These are phyloP conservation scores for Senna tora DNA, from an alignment of 306 rosid species.

Conservation along the genomic window DNA sequence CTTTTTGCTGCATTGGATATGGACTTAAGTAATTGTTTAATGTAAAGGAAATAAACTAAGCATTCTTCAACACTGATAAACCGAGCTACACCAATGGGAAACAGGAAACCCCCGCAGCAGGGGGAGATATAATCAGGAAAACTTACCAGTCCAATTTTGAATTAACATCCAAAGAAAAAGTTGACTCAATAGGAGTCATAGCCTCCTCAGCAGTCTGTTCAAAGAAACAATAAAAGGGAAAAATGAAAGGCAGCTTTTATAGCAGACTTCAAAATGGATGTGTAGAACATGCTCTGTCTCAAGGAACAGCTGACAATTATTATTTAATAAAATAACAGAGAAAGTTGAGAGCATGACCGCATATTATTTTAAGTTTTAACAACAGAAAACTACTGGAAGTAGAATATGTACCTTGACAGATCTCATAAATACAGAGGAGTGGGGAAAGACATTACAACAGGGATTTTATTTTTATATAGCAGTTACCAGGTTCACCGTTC, in stretches of 20 bases:
- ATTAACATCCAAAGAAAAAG: conserved; percentile 89
- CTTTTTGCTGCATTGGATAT: neutral
- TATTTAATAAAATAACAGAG: neutral
- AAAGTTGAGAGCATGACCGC: conserved; percentile 6
- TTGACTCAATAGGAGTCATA: conserved; percentile 96
- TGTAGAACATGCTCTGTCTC: neutral
- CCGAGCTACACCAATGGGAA: neutral
- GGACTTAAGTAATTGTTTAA: neutral
- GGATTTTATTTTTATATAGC: neutral
- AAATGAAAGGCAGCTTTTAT: conserved; percentile 8
- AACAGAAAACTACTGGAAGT: conserved; percentile 24
- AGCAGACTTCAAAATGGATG: conserved; percentile 15
- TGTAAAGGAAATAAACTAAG: neutral
- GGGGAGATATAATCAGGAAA: neutral
- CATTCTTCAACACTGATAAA: neutral
- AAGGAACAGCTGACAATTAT: conserved; percentile 23
- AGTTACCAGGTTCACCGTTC: conserved; percentile 28
- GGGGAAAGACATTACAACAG: neutral
- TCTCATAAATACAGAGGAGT: neutral
- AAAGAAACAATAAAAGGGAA: conserved; percentile 7
- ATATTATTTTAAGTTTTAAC: neutral
- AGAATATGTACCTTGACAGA: conserved; percentile 10
- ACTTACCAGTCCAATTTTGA: conserved; percentile 95
- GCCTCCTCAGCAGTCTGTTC: conserved; percentile 94
- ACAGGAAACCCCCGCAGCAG: neutral